Evolutionary conservation across 352 stramenopile genomes (phyloP).

Genomic region (Globisporangium solare): DNA sequence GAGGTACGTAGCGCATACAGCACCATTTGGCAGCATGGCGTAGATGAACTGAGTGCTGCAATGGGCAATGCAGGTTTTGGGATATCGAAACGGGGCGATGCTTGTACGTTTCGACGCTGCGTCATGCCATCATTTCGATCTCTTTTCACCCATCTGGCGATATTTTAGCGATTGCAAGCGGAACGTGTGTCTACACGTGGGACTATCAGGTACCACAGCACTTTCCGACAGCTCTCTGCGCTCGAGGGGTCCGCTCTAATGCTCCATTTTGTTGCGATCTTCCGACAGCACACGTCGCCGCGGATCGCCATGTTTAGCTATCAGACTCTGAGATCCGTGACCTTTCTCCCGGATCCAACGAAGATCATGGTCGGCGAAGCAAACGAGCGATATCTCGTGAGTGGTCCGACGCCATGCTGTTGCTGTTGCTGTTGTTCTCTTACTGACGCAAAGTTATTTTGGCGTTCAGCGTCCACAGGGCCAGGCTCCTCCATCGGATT

Average conservation of each 20-base stretch:
- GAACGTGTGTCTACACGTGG: slow-evolving; percentile 94
- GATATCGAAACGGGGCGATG: slow-evolving; percentile 88
- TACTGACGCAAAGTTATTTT: background rate
- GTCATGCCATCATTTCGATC: slow-evolving; percentile 95
- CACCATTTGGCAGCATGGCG: background rate
- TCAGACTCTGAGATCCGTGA: slow-evolving; percentile 90
- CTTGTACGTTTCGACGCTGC: slow-evolving; percentile 92
- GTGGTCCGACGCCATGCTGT: slow-evolving; percentile 15
- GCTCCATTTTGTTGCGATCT: background rate
- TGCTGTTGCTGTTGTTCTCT: background rate
- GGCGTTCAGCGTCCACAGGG: slow-evolving; percentile 57
- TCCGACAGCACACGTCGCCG: slow-evolving; percentile 61
- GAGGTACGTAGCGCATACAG: slow-evolving; percentile 26
- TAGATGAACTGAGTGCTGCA: background rate
- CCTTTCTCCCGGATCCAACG: slow-evolving; percentile 88
- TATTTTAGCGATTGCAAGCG: slow-evolving; percentile 94
- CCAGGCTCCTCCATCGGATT: slow-evolving; percentile 69
- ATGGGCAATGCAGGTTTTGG: slow-evolving; percentile 55
- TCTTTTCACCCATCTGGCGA: slow-evolving; percentile 94
- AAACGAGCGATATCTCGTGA: slow-evolving; percentile 86
- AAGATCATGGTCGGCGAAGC: slow-evolving; percentile 94
- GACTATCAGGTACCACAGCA: slow-evolving; percentile 84
- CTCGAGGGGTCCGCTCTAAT: background rate
- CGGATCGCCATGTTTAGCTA: slow-evolving; percentile 88
- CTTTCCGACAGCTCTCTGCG: slow-evolving; percentile 21